Evolutionary conservation across 2,329 filamentous ascomycete genomes (phyloP), one percentile per base, ranked within the genome.

Genomic region (Raffaelea albimanens): DNA sequence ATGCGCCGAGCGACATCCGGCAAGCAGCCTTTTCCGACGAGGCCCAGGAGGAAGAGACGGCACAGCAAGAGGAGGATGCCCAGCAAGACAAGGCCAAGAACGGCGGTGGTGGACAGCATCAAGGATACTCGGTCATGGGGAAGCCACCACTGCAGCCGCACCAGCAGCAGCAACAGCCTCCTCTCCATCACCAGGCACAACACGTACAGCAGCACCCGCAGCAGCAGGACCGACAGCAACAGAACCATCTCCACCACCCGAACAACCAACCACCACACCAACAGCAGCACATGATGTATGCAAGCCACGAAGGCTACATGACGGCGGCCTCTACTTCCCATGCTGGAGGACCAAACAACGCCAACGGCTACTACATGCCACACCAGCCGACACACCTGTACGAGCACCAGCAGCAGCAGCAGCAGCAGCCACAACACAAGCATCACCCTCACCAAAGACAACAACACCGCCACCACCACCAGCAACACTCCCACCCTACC

Each of bases 11-110:
- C 7, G 61, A 66, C 43, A 61, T 66, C 20, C 54, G 62, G 9
- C 57, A 66, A 46, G 45, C 63, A 2, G 63, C 59, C 2, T 64
- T 62, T 48, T 60, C 57, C 0, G 61, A 65, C 8, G 55, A 62
- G 53, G 49, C 46, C 53, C 55, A 59, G 25, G 18, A 10, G 34
- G 18, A 8, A 38, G 18, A 7, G 13, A 19, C 13, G 34, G 34
- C 5, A 7, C 8, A 38, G 14, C 34, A 38, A 16, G 14, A 16
- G 34, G 18, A 19, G 5, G 34, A 38, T 38, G 34, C n/a, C n/a
- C n/a, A 16, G 18, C 5, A 16, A 7, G n/a, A 16, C 34, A 38
- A 16, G 14, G n/a, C 8, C 34, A 38, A 38, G 8, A 38, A 19
- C 34, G n/a, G 14, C 34, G 14, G 34, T 8, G 14, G 8, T 38